A percentile compares a stretch with the other conserved stretches of the same genome.
These are phyloP conservation scores for Scheffersomyces lignosus DNA, from an alignment of 805 yeast genomes.

Conservation along the genomic window DNA sequence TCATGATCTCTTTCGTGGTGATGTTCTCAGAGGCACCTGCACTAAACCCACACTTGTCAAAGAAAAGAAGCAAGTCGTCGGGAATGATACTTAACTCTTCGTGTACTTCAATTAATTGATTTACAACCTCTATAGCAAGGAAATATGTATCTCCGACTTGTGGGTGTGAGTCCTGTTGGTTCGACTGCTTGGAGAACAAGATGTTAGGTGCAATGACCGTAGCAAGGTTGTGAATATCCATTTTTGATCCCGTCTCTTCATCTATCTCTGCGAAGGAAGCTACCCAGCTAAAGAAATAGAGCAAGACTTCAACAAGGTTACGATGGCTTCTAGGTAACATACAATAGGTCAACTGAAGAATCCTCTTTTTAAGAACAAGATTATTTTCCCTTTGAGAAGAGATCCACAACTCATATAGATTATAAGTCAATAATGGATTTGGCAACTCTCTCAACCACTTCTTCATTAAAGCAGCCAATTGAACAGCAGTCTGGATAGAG, in stretches of 20 bases:
- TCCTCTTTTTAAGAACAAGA: constrained; percentile 45
- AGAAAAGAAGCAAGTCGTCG: constrained; percentile 52
- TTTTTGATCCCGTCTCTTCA: constrained; percentile 82
- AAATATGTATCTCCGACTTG: constrained; percentile 70
- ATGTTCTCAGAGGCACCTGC: constrained; percentile 14
- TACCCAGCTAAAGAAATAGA: constrained; percentile 89
- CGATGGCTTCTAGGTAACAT: constrained; percentile 80
- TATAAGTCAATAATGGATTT: constrained; percentile 79
- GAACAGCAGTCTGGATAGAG: constrained; percentile 78
- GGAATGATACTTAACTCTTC: constrained; percentile 82
- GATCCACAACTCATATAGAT: constrained; percentile 77
- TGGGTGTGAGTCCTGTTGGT: constrained; percentile 19
- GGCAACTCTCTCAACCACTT: constrained; percentile 92
- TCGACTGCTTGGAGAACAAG: constrained; percentile 55
- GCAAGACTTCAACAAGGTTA: constrained; percentile 80
- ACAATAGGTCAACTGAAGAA: constrained; percentile 66
- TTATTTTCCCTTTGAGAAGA: constrained; percentile 57
- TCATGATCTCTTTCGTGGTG: constrained; percentile 37
- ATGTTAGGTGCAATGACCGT: constrained; percentile 95
- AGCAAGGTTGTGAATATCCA: constrained; percentile 94
- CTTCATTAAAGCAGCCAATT: constrained; percentile 88
- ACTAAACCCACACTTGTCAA: constrained; percentile 45
- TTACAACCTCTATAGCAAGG: constrained; percentile 87
- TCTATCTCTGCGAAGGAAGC: constrained; percentile 93
- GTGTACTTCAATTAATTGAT: constrained; percentile 76